Evolutionary conservation across 73 alveolate species (phyloP), one percentile per base, ranked within the genome.

Genomic region (Symbiodinium pilosum): DNA sequence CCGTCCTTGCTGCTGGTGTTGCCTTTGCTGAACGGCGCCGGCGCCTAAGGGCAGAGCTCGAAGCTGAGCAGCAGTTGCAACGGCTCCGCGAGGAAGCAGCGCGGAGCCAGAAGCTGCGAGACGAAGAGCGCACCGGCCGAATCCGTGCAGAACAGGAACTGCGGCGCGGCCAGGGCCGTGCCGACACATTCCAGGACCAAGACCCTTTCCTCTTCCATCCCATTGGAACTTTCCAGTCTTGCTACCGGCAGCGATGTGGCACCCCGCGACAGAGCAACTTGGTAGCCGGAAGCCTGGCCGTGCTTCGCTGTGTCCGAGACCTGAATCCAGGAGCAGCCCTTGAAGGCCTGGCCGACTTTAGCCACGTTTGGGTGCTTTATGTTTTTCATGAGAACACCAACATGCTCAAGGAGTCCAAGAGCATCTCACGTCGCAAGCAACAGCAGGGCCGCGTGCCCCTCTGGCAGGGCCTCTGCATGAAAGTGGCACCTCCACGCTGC

Each of bases 351-450:
- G 92, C 59, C 14, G 92, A 43, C 64, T 93, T 75, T 40, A 93
- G 98, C 92, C 98, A 93, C 54, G 89, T 91, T n/a, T 91, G 97
- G 98, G 98, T 93, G 43, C 92, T 93, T 69, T 93, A 93, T 89
- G 93, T 93, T 5, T 93, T 93, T 68, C 98, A 93, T 43, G 98
- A 93, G 85, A 93, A 93, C 93, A 93, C 98, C 71, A 93, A 93
- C 84, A 47, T 85, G 56, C 87, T 81, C 64, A 88, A 89, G 38
- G 92, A 77, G 92, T 73, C 91, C 40, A 93, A 93, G 84, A 93
- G 73, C 59, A 34, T 69, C 71, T 42, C 39, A 42, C 52, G 64
- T 14, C 98, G 98, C 38, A 68, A 51, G 84, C 98, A 93, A 47
- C 84, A 44, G 24, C 93, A 81, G 83, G 93, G 92, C 36, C 98